Evolutionary conservation across 2,329 filamentous ascomycete species (phyloP).

Genomic region (Leptographium lundbergii): DNA sequence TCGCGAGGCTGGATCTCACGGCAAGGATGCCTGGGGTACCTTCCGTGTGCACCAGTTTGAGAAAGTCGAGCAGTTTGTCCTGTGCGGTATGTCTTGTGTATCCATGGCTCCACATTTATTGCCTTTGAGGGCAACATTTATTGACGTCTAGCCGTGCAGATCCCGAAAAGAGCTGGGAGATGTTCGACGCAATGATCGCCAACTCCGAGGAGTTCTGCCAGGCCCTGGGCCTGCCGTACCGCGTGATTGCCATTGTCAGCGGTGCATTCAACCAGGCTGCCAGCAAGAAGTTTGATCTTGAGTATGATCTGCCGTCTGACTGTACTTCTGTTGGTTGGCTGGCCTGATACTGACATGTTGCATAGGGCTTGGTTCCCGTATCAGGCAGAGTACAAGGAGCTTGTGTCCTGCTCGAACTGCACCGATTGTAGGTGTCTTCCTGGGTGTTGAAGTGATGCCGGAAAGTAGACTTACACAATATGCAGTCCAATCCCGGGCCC

Average conservation of each 20-base stretch:
- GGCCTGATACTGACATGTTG: conserved; percentile 34
- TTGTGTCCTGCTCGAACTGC: conserved; percentile 96
- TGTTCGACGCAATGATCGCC: conserved; percentile 85
- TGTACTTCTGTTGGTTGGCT: conserved; percentile 2
- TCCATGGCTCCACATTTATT: neutral
- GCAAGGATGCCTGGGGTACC: conserved; percentile 75
- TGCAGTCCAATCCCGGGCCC: conserved; percentile 67
- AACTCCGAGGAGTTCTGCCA: conserved; percentile 93
- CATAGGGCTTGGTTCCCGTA: conserved; percentile 68
- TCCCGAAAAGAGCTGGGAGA: conserved; percentile 83
- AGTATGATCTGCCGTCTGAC: conserved; percentile 24
- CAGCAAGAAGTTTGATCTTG: conserved; percentile 88
- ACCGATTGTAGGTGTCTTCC: conserved; percentile 49
- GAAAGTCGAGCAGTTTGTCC: conserved; percentile 30
- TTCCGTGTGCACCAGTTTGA: conserved; percentile 98
- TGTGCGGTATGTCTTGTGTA: conserved; percentile 21
- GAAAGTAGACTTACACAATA: neutral
- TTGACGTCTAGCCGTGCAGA: conserved; percentile 43
- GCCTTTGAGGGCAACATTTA: neutral
- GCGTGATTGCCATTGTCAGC: conserved; percentile 88
- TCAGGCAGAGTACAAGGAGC: conserved; percentile 96
- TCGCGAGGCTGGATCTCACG: conserved; percentile 85
- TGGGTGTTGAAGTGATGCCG: neutral
- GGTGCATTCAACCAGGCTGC: conserved; percentile 80
- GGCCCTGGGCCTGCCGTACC: conserved; percentile 78